Evolutionary conservation across 2,329 filamentous ascomycete genomes (phyloP).

Genomic region (Aspergillus sp.): DNA sequence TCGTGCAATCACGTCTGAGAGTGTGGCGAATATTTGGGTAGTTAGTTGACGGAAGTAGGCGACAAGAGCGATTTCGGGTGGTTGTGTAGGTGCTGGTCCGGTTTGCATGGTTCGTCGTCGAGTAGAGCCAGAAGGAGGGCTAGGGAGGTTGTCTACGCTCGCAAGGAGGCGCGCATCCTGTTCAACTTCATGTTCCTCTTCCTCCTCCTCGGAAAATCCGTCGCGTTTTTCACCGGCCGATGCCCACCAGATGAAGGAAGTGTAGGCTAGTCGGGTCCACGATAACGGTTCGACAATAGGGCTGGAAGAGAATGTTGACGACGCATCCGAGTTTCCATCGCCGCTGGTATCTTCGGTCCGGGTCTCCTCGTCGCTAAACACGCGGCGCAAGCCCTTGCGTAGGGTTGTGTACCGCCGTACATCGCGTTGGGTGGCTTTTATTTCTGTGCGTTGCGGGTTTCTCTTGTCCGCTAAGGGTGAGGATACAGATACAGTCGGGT

Average conservation of each 20-base stretch:
- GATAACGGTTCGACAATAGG: conserved; percentile 56
- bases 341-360: conserved; percentile 27
- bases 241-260: conserved; percentile 67
- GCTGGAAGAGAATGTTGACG: conserved; percentile 44
- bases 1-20: conserved; percentile 45
- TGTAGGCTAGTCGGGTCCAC: conserved; percentile 62
- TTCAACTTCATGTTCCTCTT: conserved; percentile 47
- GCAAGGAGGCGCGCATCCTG: conserved; percentile 45
- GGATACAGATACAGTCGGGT: conserved; percentile 71
- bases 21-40: conserved; percentile 45
- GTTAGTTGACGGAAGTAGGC: conserved; percentile 52
- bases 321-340: conserved; percentile 39
- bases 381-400: conserved; percentile 56
- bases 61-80: conserved; percentile 48
- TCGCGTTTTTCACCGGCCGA: conserved; percentile 61
- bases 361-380: conserved; percentile 23
- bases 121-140: conserved; percentile 23
- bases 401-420: conserved; percentile 75
- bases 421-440: conserved; percentile 90
- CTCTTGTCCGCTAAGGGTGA: conserved; percentile 56
- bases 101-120: conserved; percentile 28
- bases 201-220: conserved; percentile 54
- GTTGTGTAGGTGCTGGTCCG: conserved; percentile 33
- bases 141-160: conserved; percentile 35
- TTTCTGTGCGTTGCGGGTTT: conserved; percentile 27